A percentile compares a stretch with the other conserved stretches of the same genome.
phyloP scores from a whole-genome alignment of 495 filamentous ascomycete species.

The Aspergillus carlsbadensis region DNA sequence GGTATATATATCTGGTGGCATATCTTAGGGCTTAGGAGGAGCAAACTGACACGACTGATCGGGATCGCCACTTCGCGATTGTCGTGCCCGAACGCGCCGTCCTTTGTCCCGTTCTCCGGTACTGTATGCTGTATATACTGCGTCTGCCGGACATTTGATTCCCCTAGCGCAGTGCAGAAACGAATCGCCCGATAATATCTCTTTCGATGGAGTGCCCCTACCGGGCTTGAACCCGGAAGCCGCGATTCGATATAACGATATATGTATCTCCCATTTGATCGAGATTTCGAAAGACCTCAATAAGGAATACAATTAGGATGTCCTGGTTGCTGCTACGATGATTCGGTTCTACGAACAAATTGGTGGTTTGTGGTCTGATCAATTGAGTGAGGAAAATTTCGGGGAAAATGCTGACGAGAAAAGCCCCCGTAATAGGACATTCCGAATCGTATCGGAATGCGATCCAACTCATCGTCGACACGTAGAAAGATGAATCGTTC shows the following conservation, averaged over 20 bases:
- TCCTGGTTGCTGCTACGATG: constrained; percentile 31
- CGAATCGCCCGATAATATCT: constrained; percentile 1
- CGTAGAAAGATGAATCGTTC: no score
- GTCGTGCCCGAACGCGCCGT: constrained; percentile 28
- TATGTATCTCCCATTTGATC: constrained; percentile 27
- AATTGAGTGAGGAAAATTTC: no score
- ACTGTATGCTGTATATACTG: constrained; percentile 32
- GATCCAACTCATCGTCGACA: no score
- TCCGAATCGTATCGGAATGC: no score
- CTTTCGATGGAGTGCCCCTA: constrained; percentile 19
- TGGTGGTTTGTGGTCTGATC: constrained; percentile 20
- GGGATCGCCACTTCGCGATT: constrained; percentile 27
- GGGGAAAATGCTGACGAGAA: no score
- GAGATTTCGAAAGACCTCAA: constrained; percentile 25
- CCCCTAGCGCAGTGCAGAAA: constrained; percentile 11
- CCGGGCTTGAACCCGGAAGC: constrained; percentile 21
- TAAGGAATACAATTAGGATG: constrained; percentile 32
- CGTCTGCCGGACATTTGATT: constrained; percentile 24
- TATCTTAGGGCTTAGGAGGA: background rate
- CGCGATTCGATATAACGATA: constrained; percentile 29
- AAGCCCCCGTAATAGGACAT: no score
- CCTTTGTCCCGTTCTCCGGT: constrained; percentile 29
- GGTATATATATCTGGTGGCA: constrained; percentile 18
- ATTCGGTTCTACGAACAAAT: constrained; percentile 37
- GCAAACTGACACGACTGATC: constrained; percentile 21